Conservation (phyloP, 345 rosid genomes). For the Passiflora organensis region DNA sequence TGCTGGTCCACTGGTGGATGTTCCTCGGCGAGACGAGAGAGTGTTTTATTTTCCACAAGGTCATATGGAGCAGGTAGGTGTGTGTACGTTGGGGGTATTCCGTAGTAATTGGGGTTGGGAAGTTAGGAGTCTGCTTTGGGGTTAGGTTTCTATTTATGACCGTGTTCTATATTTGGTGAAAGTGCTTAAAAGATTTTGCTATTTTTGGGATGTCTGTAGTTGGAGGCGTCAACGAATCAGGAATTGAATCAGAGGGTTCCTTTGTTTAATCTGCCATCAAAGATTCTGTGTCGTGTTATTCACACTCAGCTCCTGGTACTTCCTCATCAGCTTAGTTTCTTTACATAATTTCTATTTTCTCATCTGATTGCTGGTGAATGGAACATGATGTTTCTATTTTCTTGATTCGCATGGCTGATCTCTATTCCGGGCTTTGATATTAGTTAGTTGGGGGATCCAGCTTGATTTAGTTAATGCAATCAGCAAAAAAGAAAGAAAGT, state of each 20-base stretch:
- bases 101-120: neutral
- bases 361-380: too few species aligned
- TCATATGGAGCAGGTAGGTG: slow-evolving; percentile 83
- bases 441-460: neutral
- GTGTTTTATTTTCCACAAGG: slow-evolving; percentile 94
- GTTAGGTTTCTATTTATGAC: slow-evolving; percentile 11
- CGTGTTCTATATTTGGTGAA: slow-evolving; percentile 6
- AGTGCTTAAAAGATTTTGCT: neutral
- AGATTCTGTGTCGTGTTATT: slow-evolving; percentile 80
- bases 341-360: too few species aligned
- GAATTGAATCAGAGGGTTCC: slow-evolving; percentile 71
- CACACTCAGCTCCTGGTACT: slow-evolving; percentile 69
- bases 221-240: slow-evolving; percentile 87
- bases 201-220: slow-evolving; percentile 41
- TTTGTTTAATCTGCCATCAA: slow-evolving; percentile 56
- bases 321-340: too few species aligned
- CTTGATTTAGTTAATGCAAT: neutral
- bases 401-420: too few species aligned
- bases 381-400: too few species aligned
- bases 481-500: too few species aligned
- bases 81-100: neutral
- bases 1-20: slow-evolving; percentile 81
- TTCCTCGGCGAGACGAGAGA: slow-evolving; percentile 53
- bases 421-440: too few species aligned
- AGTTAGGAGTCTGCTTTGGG: neutral